These are phyloP conservation scores for Theileria annulata DNA, from an alignment of 169 alveolate species.

Conservation along the genomic window DNA sequence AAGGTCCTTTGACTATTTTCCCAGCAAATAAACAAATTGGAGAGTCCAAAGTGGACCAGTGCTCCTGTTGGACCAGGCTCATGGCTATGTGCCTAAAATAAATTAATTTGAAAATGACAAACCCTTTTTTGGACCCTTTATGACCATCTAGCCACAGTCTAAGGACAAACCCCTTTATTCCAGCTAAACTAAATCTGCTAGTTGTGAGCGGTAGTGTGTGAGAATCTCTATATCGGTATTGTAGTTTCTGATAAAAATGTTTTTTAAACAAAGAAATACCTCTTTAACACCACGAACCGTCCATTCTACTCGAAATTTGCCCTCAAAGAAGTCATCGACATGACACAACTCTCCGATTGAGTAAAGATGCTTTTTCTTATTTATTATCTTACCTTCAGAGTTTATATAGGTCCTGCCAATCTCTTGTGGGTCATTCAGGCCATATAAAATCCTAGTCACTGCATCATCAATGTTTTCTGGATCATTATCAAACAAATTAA, in stretches of 20 bases:
- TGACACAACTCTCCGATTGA: slow-evolving; percentile 55
- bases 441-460: background rate
- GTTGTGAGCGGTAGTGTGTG: slow-evolving; percentile 55
- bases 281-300: slow-evolving; percentile 58
- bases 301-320: slow-evolving; percentile 64
- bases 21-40: slow-evolving; percentile 53
- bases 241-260: slow-evolving; percentile 42
- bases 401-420: slow-evolving; percentile 40
- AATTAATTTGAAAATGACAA: slow-evolving; percentile 4
- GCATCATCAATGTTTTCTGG: background rate
- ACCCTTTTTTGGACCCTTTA: slow-evolving; percentile 26
- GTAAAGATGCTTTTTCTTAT: slow-evolving; percentile 54
- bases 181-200: slow-evolving; percentile 61
- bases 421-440: slow-evolving; percentile 8
- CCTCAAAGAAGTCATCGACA: slow-evolving; percentile 64
- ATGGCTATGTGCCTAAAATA: slow-evolving; percentile 51
- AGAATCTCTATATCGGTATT: slow-evolving; percentile 43
- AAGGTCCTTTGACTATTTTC: slow-evolving; percentile 51
- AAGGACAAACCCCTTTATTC: slow-evolving; percentile 58
- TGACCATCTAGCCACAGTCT: slow-evolving; percentile 63
- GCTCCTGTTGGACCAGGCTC: slow-evolving; percentile 53
- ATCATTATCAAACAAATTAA: background rate
- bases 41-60: slow-evolving; percentile 56
- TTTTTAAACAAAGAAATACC: slow-evolving; percentile 1
- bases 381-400: slow-evolving; percentile 48